These are phyloP conservation scores for Porogramme epimiltina DNA, from an alignment of 1,284 basidiomycete species.

Conservation along the genomic window DNA sequence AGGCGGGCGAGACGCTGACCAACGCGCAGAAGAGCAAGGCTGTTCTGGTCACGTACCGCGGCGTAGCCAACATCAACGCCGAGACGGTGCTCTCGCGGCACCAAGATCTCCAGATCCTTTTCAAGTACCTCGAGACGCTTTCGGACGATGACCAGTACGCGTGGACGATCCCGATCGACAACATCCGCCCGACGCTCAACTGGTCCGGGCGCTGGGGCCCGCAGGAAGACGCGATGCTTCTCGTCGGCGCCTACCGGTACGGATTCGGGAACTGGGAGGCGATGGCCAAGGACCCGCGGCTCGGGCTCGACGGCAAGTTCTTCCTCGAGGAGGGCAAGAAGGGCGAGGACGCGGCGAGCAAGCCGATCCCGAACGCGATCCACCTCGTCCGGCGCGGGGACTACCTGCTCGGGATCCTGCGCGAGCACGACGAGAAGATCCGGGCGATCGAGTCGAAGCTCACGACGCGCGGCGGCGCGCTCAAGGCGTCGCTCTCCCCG, in stretches of 20 bases:
- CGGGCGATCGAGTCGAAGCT: slow-evolving; percentile 79
- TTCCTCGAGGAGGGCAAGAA: slow-evolving; percentile 98
- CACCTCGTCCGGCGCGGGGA: slow-evolving; percentile 97
- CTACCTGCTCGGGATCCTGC: slow-evolving; percentile 87
- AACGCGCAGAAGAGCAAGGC: slow-evolving; percentile 94
- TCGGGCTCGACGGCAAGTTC: slow-evolving; percentile 90
- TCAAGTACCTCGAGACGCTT: slow-evolving; percentile 76
- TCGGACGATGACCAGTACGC: slow-evolving; percentile 66
- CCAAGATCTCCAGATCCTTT: slow-evolving; percentile 89
- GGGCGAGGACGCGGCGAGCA: slow-evolving; percentile 74
- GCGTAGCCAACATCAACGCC: slow-evolving; percentile 94
- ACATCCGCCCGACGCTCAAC: slow-evolving; percentile 90
- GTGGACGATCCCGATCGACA: slow-evolving; percentile 90
- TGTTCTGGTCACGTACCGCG: slow-evolving; percentile 88
- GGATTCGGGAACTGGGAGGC: slow-evolving; percentile 98
- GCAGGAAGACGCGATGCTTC: slow-evolving; percentile 90
- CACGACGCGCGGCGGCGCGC: slow-evolving; percentile 55
- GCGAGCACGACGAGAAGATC: slow-evolving; percentile 92
- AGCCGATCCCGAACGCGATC: slow-evolving; percentile 93
- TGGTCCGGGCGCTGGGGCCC: slow-evolving; percentile 97
- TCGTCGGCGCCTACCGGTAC: slow-evolving; percentile 92
- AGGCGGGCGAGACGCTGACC: slow-evolving; percentile 83
- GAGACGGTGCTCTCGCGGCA: slow-evolving; percentile 93
- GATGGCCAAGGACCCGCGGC: slow-evolving; percentile 86
- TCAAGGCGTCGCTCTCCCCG: slow-evolving; percentile 67